phyloP scores from a whole-genome alignment of 768 basidiomycete genomes.

The Austroboletus eburneus region DNA sequence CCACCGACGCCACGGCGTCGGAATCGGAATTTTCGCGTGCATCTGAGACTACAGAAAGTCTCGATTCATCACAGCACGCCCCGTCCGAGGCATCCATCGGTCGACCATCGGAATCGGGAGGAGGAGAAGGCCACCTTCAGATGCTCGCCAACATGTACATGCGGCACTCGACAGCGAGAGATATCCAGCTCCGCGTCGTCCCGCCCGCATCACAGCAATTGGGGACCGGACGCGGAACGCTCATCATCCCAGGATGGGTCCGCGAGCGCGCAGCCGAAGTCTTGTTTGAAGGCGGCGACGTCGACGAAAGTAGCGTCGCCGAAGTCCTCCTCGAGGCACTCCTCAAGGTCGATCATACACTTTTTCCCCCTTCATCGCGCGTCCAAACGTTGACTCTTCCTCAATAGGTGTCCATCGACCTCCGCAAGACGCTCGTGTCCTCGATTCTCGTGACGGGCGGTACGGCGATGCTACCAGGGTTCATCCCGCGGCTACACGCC shows the following conservation, averaged over 20 bases:
- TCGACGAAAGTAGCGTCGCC: slow-evolving; percentile 81
- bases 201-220: slow-evolving; percentile 64
- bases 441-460: slow-evolving; percentile 88
- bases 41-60: slow-evolving; percentile 47
- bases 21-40: slow-evolving; percentile 64
- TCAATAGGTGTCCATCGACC: slow-evolving; percentile 79
- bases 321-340: slow-evolving; percentile 77
- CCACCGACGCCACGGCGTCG: slow-evolving; percentile 57
- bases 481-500: slow-evolving; percentile 81
- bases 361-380: background rate
- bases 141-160: slow-evolving; percentile 67
- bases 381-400: background rate
- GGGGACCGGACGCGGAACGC: slow-evolving; percentile 70
- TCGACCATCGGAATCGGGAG: slow-evolving; percentile 7
- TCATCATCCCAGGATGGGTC: slow-evolving; percentile 93
- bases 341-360: slow-evolving; percentile 52
- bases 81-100: slow-evolving; percentile 39
- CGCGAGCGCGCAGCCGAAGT: slow-evolving; percentile 89
- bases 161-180: slow-evolving; percentile 73
- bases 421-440: slow-evolving; percentile 77
- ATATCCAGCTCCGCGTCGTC: slow-evolving; percentile 62
- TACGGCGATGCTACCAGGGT: slow-evolving; percentile 87
- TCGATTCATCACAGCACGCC: slow-evolving; percentile 44
- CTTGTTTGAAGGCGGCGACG: slow-evolving; percentile 84
- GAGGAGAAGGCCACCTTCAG: slow-evolving; percentile 40